These are phyloP conservation scores for Spinacia oleracea DNA, from an alignment of 179 eudicot species.

Conservation along the genomic window DNA sequence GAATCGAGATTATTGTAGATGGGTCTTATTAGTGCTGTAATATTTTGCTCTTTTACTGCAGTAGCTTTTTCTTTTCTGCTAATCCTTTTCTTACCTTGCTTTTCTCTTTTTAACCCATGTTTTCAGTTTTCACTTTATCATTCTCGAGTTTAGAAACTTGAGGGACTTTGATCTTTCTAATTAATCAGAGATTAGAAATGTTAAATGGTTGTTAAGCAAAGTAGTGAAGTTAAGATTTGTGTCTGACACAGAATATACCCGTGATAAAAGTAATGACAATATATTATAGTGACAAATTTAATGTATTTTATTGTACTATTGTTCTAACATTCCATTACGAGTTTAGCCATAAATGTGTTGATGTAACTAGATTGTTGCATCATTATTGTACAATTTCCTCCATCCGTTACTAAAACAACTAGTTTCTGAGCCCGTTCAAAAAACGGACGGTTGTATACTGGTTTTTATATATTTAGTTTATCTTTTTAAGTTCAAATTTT, in stretches of 20 bases:
- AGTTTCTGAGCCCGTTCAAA: too few relatives aligned
- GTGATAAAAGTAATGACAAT: conserved; percentile 12
- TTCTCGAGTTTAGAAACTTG: conserved; percentile 21
- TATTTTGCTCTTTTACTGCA: not conserved
- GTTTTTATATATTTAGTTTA: too few relatives aligned
- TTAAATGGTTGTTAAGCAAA: not conserved
- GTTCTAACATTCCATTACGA: not conserved
- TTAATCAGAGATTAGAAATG: conserved; percentile 2
- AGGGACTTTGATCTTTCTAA: not conserved
- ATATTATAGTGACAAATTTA: too few relatives aligned
- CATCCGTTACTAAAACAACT: too few relatives aligned
- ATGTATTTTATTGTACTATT: not conserved
- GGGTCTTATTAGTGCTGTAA: not conserved
- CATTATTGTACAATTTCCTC: not conserved
- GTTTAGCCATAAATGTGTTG: not conserved
- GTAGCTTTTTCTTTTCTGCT: conserved; percentile 5
- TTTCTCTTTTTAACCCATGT: not conserved
- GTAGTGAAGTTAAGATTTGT: conserved; percentile 12
- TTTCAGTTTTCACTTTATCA: conserved; percentile 17
- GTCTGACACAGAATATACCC: conserved; percentile 31
- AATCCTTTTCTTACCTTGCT: conserved; percentile 1
- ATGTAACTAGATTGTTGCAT: not conserved
- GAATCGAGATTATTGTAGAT: conserved; percentile 8
- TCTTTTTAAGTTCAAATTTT: too few relatives aligned
- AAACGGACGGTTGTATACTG: too few relatives aligned